Evolutionary conservation across 177 flowering plant species (phyloP).

Genomic region (Vitis hybrid): DNA sequence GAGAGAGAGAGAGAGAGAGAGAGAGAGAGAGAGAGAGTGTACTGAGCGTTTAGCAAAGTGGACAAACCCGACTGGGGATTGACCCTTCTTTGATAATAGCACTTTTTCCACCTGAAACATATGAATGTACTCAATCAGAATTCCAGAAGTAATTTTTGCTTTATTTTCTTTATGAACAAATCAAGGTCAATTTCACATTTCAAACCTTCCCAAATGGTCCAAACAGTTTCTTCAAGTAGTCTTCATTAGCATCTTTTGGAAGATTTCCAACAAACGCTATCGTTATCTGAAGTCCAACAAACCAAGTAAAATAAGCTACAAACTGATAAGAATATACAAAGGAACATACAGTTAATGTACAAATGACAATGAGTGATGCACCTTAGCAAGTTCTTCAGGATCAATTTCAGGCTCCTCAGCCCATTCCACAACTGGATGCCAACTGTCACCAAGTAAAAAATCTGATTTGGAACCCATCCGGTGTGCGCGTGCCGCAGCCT

Average conservation of each 20-base stretch:
- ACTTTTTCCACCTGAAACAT: conserved; percentile 41
- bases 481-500: conserved; percentile 49
- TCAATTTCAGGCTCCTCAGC: conserved; percentile 37
- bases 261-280: conserved; percentile 42
- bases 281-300: conserved; percentile 25
- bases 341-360: too few species aligned
- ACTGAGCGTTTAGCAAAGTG: conserved; percentile 39
- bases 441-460: conserved; percentile 34
- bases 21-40: not conserved
- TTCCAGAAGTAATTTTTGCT: not conserved
- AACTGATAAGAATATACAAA: not conserved
- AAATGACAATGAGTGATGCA: conserved; percentile 3
- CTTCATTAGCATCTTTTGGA: conserved; percentile 32
- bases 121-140: not conserved
- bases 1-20: too few species aligned
- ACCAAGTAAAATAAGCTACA: not conserved
- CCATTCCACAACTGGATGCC: conserved; percentile 50
- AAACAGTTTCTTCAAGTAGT: conserved; percentile 29
- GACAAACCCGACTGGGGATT: conserved; percentile 38
- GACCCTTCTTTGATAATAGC: conserved; percentile 36
- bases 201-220: conserved; percentile 39
- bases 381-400: conserved; percentile 43
- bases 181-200: not conserved
- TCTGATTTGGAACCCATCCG: conserved; percentile 32
- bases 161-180: not conserved